Base-by-base conservation (phyloP, 768 basidiomycete species). In the Solioccasus polychromus region DNA sequence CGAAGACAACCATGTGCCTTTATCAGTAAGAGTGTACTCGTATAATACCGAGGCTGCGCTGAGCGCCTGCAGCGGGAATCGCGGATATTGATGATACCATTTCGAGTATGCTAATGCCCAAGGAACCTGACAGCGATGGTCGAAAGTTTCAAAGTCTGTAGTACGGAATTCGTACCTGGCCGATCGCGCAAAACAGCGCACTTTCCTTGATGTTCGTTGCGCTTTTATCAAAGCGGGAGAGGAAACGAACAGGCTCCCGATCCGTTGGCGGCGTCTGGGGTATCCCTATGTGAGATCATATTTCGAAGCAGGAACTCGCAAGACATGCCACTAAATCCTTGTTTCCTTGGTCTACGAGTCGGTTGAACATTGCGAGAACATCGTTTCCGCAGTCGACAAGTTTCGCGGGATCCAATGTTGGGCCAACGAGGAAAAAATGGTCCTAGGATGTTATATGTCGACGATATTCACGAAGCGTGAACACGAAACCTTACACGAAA, bases 171-270 rank as follows among this genome's bases (percentile, higher is more conserved):
- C 45, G 2, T 26, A 55, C 77, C 60, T 79, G 77, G 8, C 78
- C 77, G 20, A 80, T 77, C 9, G 57, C 63, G 31, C 69, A 66
- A 45, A 78, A 80, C 10, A 80, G 47, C 38, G 65, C 57, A 24
- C 72, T 76, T 48, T 80, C 77, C 47, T 78, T 80, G 59, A 80
- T 78, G 53, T 80, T 79, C 0, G 78, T 80, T 8, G 79, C 78
- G 42, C 76, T 76, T 51, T 79, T 80, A 51, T 82, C 79, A 47
- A 68, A 80, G 3, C 79, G 73, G 2, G 77, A 77, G 12, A 80
- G 69, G 59, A 79, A 80, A 25, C 76, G 73, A 12, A 71, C 71
- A 5, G 75, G 58, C 4, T 58, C 61, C 1, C 63, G 68, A 26
- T 56, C 52, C 53, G 17, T 62, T 48, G 24, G 68, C 51, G 52